Base-by-base conservation (phyloP, 495 filamentous ascomycete species). In the Neurospora sp. region DNA sequence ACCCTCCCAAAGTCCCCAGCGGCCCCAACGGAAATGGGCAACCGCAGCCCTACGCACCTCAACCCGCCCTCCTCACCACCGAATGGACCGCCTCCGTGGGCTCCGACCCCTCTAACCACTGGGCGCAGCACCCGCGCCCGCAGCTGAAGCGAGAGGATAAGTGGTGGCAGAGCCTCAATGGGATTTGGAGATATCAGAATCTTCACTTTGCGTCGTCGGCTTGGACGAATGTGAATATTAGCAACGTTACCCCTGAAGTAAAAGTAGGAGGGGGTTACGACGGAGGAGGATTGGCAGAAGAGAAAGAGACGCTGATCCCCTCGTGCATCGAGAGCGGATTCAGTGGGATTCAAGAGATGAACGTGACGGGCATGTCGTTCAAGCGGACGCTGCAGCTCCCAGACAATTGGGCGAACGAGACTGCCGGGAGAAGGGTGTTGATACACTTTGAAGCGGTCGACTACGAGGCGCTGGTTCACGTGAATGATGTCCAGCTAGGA, bases 361-460 rank as follows among this genome's bases (percentile, higher is more conserved):
- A 83, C 66, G 80, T 82, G 9, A 80, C 85, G 39, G 87, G 88
- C 75, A 90, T 89, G 42, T 90, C 88, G 89, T 90, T 89, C 69
- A 79, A 81, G n/a, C 90, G 85, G 8, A 83, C 80, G 5, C 91
- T 92, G 74, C 82, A 78, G 3, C 81, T 91, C 0, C 86, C 89
- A 3, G 72, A 79, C 0, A 75, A 78, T 48, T 91, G 88, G 85
- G 54, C 73, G 0, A 74, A 81, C 2, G 75, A 74, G 23, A 73
- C 80, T 16, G 54, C 35, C 35, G 37, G 27, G 12, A 66, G 54
- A 27, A 78, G 78, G 0, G 81, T 90, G 5, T 71, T 91, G 71
- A 82, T 92, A n/a, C 88, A 91, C 70, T 92, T 92, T 71, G 90
- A 87, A 59, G 90, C 90, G 1, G 88, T 92, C 11, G 90, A 92